These are phyloP conservation scores for Eutrema yunnanense DNA, from an alignment of 345 rosid genomes.

Conservation along the genomic window DNA sequence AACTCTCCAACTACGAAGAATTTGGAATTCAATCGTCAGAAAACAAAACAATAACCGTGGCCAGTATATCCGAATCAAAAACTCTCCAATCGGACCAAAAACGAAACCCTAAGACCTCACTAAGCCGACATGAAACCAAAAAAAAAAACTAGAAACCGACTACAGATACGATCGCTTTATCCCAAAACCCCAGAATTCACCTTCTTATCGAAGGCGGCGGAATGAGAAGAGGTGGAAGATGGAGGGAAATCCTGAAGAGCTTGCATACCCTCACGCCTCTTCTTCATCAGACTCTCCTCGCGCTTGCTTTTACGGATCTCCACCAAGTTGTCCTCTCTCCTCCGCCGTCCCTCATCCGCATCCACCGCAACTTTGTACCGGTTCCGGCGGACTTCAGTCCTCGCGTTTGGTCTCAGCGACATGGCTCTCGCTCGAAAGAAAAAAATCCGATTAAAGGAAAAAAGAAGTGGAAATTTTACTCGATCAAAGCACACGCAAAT, in stretches of 20 bases:
- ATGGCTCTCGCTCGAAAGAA: constrained; percentile 24
- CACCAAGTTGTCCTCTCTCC: constrained; percentile 93
- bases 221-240: constrained; percentile 34
- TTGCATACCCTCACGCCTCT: constrained; percentile 85
- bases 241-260: constrained; percentile 38
- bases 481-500: background rate
- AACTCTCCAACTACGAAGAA: constrained; percentile 60
- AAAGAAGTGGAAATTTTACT: background rate
- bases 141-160: background rate
- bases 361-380: constrained; percentile 83
- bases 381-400: constrained; percentile 72
- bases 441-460: background rate
- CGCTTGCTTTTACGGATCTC: constrained; percentile 93
- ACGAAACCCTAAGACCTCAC: constrained; percentile 10
- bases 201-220: constrained; percentile 54
- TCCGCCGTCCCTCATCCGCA: constrained; percentile 82
- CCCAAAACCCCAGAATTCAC: constrained; percentile 15
- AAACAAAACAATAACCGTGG: background rate
- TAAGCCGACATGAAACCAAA: background rate
- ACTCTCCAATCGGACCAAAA: background rate
- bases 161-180: background rate
- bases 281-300: constrained; percentile 88
- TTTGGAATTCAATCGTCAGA: background rate
- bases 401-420: constrained; percentile 75
- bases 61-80: background rate